A percentile compares a stretch with the other conserved stretches of the same genome.
phyloP scores from a whole-genome alignment of 108 stramenopile species.

The Skeletonema costatum region DNA sequence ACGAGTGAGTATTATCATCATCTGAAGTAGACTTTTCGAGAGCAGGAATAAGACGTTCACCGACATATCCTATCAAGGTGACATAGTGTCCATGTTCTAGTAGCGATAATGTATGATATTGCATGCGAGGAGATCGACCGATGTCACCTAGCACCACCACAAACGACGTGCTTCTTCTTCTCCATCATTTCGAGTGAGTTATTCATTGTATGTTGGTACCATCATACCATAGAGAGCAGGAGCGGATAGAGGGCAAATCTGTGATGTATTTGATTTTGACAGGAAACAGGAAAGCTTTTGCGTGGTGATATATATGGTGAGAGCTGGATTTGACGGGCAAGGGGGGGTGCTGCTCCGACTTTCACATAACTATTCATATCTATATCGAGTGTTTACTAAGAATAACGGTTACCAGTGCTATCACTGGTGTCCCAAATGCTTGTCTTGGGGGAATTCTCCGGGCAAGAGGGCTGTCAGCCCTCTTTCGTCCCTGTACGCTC shows the following conservation, averaged over 20 bases:
- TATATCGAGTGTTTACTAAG: no score
- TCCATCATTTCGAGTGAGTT: background rate
- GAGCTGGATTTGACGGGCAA: background rate
- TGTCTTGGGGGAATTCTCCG: background rate
- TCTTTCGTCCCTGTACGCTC: no score
- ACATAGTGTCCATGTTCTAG: constrained; percentile 72
- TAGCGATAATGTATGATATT: constrained; percentile 95
- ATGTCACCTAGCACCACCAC: constrained; percentile 86
- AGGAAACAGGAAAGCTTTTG: no score
- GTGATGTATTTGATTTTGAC: no score
- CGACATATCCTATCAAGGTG: constrained; percentile 74
- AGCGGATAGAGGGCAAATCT: no score
- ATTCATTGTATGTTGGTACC: no score
- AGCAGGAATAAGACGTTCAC: constrained; percentile 59
- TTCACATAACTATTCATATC: background rate
- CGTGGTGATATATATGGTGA: no score
- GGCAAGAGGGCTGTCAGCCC: background rate
- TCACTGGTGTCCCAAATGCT: background rate
- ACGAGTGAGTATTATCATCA: background rate
- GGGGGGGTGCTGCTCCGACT: background rate
- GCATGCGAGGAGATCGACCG: constrained; percentile 98
- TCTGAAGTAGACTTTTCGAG: constrained; percentile 16
- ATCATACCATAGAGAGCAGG: no score
- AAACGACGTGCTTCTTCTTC: constrained; percentile 55
- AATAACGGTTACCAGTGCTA: no score